A percentile compares a stretch with the other conserved stretches of the same genome.
Conservation (phyloP, 2,329 filamentous ascomycete genomes). For the Talaromyces sp. region DNA sequence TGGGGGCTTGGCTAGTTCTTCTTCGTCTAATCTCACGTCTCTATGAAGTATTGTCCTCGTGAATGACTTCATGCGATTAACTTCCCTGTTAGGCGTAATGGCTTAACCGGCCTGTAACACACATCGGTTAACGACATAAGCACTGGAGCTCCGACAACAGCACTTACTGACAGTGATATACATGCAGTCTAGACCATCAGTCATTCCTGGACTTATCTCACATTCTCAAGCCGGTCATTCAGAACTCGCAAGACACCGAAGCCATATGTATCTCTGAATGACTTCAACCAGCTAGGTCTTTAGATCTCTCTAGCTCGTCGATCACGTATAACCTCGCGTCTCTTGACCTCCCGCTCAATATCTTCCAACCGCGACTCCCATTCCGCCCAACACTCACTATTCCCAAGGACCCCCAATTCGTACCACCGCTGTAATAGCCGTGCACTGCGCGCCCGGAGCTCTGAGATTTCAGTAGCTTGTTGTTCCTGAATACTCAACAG, state of each 20-base stretch:
- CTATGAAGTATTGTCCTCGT: neutral
- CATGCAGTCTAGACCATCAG: neutral
- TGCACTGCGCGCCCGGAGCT: conserved; percentile 40
- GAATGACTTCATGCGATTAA: neutral
- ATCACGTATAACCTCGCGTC: conserved; percentile 55
- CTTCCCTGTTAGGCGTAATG: neutral
- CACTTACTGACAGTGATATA: neutral
- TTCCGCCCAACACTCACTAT: conserved; percentile 64
- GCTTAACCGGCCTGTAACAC: too few relatives aligned
- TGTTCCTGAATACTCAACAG: conserved; percentile 33
- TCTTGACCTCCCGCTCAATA: conserved; percentile 61
- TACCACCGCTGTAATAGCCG: conserved; percentile 65
- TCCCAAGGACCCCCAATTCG: conserved; percentile 63
- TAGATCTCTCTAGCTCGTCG: conserved; percentile 46
- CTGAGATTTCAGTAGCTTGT: conserved; percentile 37
- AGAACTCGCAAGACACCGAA: neutral
- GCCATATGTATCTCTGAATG: neutral
- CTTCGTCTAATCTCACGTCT: neutral
- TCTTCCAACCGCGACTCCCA: conserved; percentile 63
- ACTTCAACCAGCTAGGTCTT: neutral
- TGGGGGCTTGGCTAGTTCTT: neutral
- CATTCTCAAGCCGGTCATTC: neutral
- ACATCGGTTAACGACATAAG: neutral
- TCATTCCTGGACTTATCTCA: neutral
- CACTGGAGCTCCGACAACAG: neutral